Evolutionary conservation across 306 rosid genomes (phyloP), one percentile per base, ranked within the genome.

Genomic region (Glycyrrhiza uralensis): DNA sequence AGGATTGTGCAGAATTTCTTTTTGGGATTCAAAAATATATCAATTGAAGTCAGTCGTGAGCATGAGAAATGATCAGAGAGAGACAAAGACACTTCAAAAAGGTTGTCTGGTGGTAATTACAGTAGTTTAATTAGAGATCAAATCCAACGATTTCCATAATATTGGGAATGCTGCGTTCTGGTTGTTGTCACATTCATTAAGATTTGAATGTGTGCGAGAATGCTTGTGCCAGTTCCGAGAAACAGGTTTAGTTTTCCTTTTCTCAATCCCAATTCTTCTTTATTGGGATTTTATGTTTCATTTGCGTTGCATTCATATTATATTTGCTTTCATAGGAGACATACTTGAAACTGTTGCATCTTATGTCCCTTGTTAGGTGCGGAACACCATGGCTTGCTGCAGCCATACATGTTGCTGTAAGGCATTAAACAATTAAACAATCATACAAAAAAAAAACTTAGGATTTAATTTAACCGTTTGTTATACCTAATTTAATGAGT

Each of bases 321-420:
- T 75, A 33, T 65, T 12, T 26, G 42, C 46, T 52, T 69, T 36
- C 71, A 6, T 46, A 42, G 83, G 93, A 63, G 86, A 89, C 89
- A 80, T 67, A 30, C 86, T 89, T 81, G 91, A 83, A 86, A 84
- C 23, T 79, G 85, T 79, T 86, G 89, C 82, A 78, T 82, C 76
- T 80, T 0, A 4, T 38, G 44, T 11, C 44, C 44, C 44, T 38
- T 8, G 44, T 38, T 38, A 38, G 44, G 11, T 38, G 44, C 14
- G 44, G 44, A 38, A 38, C 44, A 38, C 44, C 44, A 38, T 38
- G 14, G 11, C 42, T 36, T 7, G 0, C 11, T 38, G 2, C 41
- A 36, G 13, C 41, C 41, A 36, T 36, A 36, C 41, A 36, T 7
- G 2, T 36, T 36, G 41, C 9, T 12, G 1, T 36, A 36, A 38